A percentile compares a stretch with the other conserved stretches of the same genome.
These are phyloP conservation scores for Zoysia japonica DNA, from an alignment of 176 grass and related monocot species.

Conservation along the genomic window DNA sequence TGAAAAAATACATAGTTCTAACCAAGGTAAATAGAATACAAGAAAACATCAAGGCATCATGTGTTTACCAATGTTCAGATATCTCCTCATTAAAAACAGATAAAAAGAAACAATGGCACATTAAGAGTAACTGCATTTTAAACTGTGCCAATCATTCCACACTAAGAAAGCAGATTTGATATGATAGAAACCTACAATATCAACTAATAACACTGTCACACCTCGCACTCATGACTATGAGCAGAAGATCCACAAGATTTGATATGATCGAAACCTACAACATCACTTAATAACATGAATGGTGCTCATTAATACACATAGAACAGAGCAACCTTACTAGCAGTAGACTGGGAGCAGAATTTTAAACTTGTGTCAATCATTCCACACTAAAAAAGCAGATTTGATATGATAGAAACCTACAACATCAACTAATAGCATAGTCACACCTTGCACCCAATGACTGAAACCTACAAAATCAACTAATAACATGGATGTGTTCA, in stretches of 20 bases:
- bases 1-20: slow-evolving; percentile 10
- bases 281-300: too few relatives aligned
- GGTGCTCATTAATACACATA: too few relatives aligned
- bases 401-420: background rate
- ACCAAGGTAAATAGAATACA: slow-evolving; percentile 6
- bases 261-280: too few relatives aligned
- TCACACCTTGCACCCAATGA: background rate
- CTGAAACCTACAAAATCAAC: background rate
- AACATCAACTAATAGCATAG: background rate
- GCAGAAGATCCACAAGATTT: too few relatives aligned
- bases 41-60: slow-evolving; percentile 23
- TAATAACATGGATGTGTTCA: slow-evolving; percentile 26
- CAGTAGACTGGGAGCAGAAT: too few relatives aligned
- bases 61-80: background rate
- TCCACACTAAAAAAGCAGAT: slow-evolving; percentile 16
- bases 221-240: too few relatives aligned
- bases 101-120: slow-evolving; percentile 5
- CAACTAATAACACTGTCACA: background rate
- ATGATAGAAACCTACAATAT: background rate
- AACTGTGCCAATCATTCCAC: background rate
- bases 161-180: slow-evolving; percentile 10
- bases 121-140: background rate
- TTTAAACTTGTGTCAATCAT: background rate
- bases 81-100: background rate
- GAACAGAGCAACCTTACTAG: too few relatives aligned